Conservation (phyloP, 176 grass and related monocot species). For the Zizania latifolia region DNA sequence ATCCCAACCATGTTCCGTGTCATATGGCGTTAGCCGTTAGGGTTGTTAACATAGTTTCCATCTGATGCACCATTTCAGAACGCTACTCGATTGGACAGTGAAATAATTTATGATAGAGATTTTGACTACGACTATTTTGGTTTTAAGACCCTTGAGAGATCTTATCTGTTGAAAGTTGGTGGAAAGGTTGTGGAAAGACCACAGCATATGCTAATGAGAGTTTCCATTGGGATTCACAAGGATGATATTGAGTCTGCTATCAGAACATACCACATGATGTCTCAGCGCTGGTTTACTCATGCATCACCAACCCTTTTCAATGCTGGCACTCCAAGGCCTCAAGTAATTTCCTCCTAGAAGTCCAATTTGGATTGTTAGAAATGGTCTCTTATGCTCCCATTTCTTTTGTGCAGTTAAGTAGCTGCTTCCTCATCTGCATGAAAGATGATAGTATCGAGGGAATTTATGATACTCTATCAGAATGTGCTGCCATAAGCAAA, state of each 20-base stretch:
- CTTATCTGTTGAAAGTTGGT: slow-evolving; percentile 59
- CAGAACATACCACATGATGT: slow-evolving; percentile 75
- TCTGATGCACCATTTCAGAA: slow-evolving; percentile 38
- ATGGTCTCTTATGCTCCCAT: not conserved
- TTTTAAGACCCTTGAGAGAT: slow-evolving; percentile 76
- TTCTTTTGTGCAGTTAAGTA: slow-evolving; percentile 41
- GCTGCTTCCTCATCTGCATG: slow-evolving; percentile 92
- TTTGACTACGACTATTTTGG: slow-evolving; percentile 80
- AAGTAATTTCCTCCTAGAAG: slow-evolving; percentile 26
- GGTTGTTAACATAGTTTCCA: not conserved
- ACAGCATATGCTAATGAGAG: slow-evolving; percentile 80
- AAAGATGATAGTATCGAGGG: slow-evolving; percentile 97
- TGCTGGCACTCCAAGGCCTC: slow-evolving; percentile 67
- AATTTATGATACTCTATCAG: slow-evolving; percentile 88
- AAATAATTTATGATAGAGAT: slow-evolving; percentile 80
- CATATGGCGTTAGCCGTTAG: no score
- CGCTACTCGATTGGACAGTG: slow-evolving; percentile 54
- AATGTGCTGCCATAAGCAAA: slow-evolving; percentile 92
- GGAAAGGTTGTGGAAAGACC: slow-evolving; percentile 66
- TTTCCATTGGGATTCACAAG: slow-evolving; percentile 77
- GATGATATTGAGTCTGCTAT: slow-evolving; percentile 59
- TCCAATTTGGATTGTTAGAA: not conserved
- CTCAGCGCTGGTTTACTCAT: slow-evolving; percentile 81
- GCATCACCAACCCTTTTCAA: slow-evolving; percentile 78
- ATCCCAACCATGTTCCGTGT: not conserved